These are phyloP conservation scores for Globisporangium megalacanthum DNA, from an alignment of 352 stramenopile genomes.

Conservation along the genomic window DNA sequence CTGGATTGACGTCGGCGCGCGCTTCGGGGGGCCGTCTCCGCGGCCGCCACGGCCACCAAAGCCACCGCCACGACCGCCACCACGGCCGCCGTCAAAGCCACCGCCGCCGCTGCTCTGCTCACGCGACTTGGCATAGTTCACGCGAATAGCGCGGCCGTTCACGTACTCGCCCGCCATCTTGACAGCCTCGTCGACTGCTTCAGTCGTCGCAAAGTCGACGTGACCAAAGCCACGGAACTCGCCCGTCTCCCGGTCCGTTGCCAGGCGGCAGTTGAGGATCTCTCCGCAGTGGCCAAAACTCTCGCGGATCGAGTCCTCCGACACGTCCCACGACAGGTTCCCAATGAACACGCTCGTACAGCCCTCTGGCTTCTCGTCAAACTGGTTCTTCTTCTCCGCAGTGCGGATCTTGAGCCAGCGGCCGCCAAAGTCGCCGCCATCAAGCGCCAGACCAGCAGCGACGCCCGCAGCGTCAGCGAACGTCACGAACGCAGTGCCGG, in stretches of 20 bases:
- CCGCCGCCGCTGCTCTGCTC: constrained; percentile 37
- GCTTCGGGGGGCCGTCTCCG: constrained; percentile 66
- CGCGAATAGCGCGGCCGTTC: constrained; percentile 89
- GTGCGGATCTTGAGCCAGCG: constrained; percentile 95
- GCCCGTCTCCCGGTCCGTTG: constrained; percentile 95
- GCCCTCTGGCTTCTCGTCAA: constrained; percentile 91
- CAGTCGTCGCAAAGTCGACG: constrained; percentile 95
- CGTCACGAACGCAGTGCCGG: constrained; percentile 94
- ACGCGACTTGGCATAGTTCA: constrained; percentile 93
- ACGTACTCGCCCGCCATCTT: constrained; percentile 92
- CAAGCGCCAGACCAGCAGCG: constrained; percentile 84
- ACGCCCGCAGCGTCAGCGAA: constrained; percentile 78
- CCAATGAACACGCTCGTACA: constrained; percentile 97
- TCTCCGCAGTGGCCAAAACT: constrained; percentile 95
- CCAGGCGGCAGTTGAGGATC: constrained; percentile 93
- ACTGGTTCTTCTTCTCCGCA: constrained; percentile 80
- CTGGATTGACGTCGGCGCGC: constrained; percentile 89
- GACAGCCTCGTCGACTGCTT: constrained; percentile 89
- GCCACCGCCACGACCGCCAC: constrained; percentile 46
- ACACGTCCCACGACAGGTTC: constrained; percentile 96
- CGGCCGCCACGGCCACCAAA: constrained; percentile 47
- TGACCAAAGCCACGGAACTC: constrained; percentile 98
- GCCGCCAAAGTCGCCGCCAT: constrained; percentile 92
- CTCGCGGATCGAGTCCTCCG: constrained; percentile 92
- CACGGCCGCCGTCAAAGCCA: constrained; percentile 32